Evolutionary conservation across 1,284 basidiomycete genomes (phyloP), one percentile per base, ranked within the genome.

Genomic region (Ustilago hordei): DNA sequence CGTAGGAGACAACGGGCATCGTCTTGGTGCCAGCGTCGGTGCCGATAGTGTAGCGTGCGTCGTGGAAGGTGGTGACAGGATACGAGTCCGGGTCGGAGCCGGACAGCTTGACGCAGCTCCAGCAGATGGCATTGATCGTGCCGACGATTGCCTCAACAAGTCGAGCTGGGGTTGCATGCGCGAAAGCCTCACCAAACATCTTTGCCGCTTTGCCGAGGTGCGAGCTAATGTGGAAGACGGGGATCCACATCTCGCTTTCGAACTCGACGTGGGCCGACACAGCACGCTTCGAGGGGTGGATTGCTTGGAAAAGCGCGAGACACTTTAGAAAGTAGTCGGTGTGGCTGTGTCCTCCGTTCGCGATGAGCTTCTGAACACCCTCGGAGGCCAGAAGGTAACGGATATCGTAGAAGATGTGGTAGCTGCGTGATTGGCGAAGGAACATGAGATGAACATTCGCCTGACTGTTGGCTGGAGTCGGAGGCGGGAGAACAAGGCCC

Each of bases 101-200:
- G n/a, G 74, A 60, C 32, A 83, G 70, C 28, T 64, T 67, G 35
- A 35, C 57, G 15, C 65, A 55, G 48, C 74, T 72, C 59, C 60
- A 60, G 55, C 72, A 88, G 60, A 95, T 94, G 60, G 92, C 90
- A 73, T 90, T 89, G 15, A 92, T 88, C 23, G 95, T 92, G 1
- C 89, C 90, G 3, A 89, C 88, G 62, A 97, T 91, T 0, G 92
- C 93, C 4, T 87, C 86, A 28, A 92, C 88, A 28, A 96, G 89
- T 78, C 92, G 90, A 0, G 89, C 87, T 0, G 90, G 87, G 0
- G 86, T 89, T 9, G 90, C 90, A 62, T 89, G 62, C 11, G 64
- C 70, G 32, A 80, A 84, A 34, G 84, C 74, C 57, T 83, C 83
- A 17, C 84, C 84, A 38, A 85, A 79, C 53, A 82, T 75, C 67